These are phyloP conservation scores for Penicillium oxalicum DNA, from an alignment of 2,329 filamentous ascomycete genomes.

Conservation along the genomic window DNA sequence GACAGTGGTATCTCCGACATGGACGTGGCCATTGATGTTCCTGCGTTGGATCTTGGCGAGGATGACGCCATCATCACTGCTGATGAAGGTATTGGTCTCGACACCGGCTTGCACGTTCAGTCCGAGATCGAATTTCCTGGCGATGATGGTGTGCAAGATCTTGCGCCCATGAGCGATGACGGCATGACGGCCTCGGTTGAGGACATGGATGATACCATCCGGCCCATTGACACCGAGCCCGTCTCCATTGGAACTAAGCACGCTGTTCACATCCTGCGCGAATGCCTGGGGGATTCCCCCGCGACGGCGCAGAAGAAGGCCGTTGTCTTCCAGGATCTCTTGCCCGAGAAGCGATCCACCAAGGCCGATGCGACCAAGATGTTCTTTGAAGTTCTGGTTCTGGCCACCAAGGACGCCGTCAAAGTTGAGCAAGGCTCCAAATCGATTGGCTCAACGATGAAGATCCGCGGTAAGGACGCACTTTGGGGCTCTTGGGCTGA, in stretches of 20 bases:
- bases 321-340: constrained; percentile 84
- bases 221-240: constrained; percentile 76
- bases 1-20: constrained; percentile 81
- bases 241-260: constrained; percentile 90
- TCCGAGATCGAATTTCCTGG: constrained; percentile 62
- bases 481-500: constrained; percentile 98
- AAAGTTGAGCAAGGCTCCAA: constrained; percentile 82
- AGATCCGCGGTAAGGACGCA: constrained; percentile 84
- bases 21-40: constrained; percentile 64
- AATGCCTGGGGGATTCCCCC: constrained; percentile 62
- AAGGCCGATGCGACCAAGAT: constrained; percentile 95
- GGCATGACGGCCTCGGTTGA: constrained; percentile 46
- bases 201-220: constrained; percentile 73
- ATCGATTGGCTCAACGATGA: constrained; percentile 69
- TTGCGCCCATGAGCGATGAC: constrained; percentile 42
- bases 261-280: constrained; percentile 87
- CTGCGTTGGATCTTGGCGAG: constrained; percentile 53
- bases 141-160: constrained; percentile 46
- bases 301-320: constrained; percentile 68
- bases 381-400: constrained; percentile 95
- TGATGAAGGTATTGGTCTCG: constrained; percentile 49
- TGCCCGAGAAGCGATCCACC: constrained; percentile 73
- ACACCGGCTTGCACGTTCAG: constrained; percentile 43
- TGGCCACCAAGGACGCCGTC: constrained; percentile 96
- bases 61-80: constrained; percentile 53